A percentile compares a stretch with the other conserved stretches of the same genome.
These are phyloP conservation scores for Cladosporium phlei DNA, from an alignment of 2,329 filamentous ascomycete species.

Conservation along the genomic window DNA sequence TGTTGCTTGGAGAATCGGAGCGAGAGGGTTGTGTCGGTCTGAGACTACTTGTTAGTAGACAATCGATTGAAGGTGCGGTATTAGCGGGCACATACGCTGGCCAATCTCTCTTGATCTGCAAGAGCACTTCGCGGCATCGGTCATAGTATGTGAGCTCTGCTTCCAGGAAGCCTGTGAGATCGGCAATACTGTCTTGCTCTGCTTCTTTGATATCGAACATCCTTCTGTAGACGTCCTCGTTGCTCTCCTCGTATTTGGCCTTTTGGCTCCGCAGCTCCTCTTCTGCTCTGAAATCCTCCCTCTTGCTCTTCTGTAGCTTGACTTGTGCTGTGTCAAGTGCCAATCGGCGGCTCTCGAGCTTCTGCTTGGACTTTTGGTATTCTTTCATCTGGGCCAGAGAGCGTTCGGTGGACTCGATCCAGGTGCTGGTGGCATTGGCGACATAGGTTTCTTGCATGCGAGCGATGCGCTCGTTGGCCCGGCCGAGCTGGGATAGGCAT, in stretches of 20 bases:
- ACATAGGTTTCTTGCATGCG: constrained; percentile 81
- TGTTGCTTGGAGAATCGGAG: constrained; percentile 23
- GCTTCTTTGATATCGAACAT: constrained; percentile 97
- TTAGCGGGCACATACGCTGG: constrained; percentile 49
- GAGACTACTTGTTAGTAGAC: constrained; percentile 5
- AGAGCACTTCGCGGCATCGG: constrained; percentile 76
- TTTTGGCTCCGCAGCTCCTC: constrained; percentile 88
- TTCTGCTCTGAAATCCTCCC: constrained; percentile 87
- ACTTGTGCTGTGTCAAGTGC: constrained; percentile 85
- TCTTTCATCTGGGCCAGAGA: constrained; percentile 95
- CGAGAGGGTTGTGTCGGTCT: constrained; percentile 21
- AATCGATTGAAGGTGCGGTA: not conserved
- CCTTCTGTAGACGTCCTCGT: constrained; percentile 80
- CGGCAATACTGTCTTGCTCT: constrained; percentile 74
- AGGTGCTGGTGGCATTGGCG: constrained; percentile 69
- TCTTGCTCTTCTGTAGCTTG: constrained; percentile 91
- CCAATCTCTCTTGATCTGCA: constrained; percentile 65
- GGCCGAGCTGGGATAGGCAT: constrained; percentile 72
- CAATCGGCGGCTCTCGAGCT: constrained; percentile 82
- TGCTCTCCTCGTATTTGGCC: constrained; percentile 93
- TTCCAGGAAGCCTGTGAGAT: constrained; percentile 77
- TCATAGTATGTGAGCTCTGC: constrained; percentile 89
- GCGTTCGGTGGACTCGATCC: constrained; percentile 87
- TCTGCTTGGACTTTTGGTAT: constrained; percentile 87
- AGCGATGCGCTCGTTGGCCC: constrained; percentile 81